Base-by-base conservation (phyloP, 768 basidiomycete genomes). In the Mycena indigotica region DNA sequence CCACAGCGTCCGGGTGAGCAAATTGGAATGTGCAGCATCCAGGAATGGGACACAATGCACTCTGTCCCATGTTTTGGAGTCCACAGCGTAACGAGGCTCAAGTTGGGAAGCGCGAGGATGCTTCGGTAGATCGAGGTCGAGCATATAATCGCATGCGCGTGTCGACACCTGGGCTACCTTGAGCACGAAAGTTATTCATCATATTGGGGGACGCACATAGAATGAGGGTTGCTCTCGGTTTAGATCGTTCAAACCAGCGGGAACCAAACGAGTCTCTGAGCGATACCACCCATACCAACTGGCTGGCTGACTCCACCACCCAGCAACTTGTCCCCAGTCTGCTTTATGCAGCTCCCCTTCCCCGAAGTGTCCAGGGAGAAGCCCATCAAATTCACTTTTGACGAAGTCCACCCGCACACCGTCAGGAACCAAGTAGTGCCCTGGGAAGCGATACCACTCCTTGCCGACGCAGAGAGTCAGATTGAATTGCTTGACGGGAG, bases 401-500 rank as follows among this genome's bases (percentile, higher is more conserved):
- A 98, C 77, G 72, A 94, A 98, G 56, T 88, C 81, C n/a, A 96
- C 85, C 25, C 84, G 80, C 56, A 98, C 75, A 25, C 85, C 89
- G 56, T 87, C 83, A 1, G 95, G 95, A 21, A 98, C 81, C 48
- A 96, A 81, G 72, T 90, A 98, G 69, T 90, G 89, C 3, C 93
- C 85, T 2, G 95, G 91, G 79, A 94, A 99, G 23, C 96, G 83
- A 68, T 98, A 79, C 97, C 97, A 99, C 73, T 99, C 97, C 70
- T 95, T 95, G 48, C 89, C 93, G 50, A 90, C 78, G 73, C 97
- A 99, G 1, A 99, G 68, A 26, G 79, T 84, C 56, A 98, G 74
- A 55, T 86, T 82, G 65, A 95, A 84, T 13, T 83, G 77, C 55
- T 78, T 79, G 67, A 98, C 77, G 0, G 83, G 84, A 1, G 86